These are phyloP conservation scores for Besnoitia besnoiti DNA, from an alignment of 169 alveolate genomes.

Conservation along the genomic window DNA sequence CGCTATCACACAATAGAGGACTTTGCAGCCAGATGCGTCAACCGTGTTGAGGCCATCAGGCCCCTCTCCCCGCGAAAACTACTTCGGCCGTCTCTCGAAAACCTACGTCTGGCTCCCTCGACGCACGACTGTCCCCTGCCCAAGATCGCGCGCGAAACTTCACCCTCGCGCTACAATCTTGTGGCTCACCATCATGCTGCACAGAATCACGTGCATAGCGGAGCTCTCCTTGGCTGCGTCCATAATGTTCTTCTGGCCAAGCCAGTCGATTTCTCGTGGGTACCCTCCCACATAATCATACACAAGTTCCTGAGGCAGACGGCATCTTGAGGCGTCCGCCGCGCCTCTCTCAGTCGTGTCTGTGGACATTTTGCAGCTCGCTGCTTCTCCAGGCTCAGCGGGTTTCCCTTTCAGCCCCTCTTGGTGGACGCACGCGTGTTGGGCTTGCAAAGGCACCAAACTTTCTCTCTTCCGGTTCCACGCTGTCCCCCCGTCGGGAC, in stretches of 20 bases:
- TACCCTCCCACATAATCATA: neutral
- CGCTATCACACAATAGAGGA: too few species aligned
- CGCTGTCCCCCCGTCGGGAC: too few species aligned
- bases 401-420: neutral
- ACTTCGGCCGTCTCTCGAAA: too few species aligned
- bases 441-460: too few species aligned
- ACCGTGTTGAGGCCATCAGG: too few species aligned
- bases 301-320: neutral
- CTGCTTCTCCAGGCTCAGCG: neutral
- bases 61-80: too few species aligned
- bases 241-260: neutral
- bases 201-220: neutral
- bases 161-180: too few species aligned
- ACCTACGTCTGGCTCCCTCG: too few species aligned
- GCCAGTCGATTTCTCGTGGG: constrained; percentile 22
- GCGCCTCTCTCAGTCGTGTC: neutral
- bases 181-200: neutral
- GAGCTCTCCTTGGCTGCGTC: neutral
- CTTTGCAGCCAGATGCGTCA: too few species aligned
- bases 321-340: neutral
- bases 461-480: too few species aligned
- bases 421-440: neutral
- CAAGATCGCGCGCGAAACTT: too few species aligned
- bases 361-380: neutral
- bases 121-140: too few species aligned